Conservation (phyloP, 2,329 filamentous ascomycete genomes). For the Epichloe uncinata region DNA sequence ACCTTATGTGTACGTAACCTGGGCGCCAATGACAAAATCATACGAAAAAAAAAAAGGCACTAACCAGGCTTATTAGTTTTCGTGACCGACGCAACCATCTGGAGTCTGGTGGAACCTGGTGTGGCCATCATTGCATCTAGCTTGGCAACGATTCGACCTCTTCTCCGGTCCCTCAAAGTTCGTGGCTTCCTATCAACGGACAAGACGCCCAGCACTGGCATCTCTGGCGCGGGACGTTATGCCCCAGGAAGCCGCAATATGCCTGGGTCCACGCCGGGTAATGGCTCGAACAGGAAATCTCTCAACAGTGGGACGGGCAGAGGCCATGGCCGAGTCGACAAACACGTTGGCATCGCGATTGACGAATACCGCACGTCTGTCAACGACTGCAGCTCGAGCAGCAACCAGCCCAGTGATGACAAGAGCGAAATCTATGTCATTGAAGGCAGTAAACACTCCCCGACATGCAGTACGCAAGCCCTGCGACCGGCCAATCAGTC, state of each 20-base stretch:
- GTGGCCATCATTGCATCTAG: conserved; percentile 41
- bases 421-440: conserved; percentile 24
- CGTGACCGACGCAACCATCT: conserved; percentile 39
- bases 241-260: conserved; percentile 15
- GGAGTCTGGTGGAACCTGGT: conserved; percentile 43
- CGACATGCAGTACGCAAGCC: conserved; percentile 12
- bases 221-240: conserved; percentile 14
- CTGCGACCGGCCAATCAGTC: conserved; percentile 11
- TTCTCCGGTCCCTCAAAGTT: conserved; percentile 34
- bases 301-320: conserved; percentile 14
- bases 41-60: background rate
- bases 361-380: conserved; percentile 7
- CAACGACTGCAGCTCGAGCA: background rate
- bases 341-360: conserved; percentile 10
- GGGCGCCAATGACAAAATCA: background rate
- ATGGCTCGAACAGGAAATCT: conserved; percentile 24
- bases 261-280: conserved; percentile 16
- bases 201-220: conserved; percentile 19
- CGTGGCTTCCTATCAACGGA: conserved; percentile 32
- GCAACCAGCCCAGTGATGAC: background rate
- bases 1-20: conserved; percentile 34
- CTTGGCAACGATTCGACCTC: conserved; percentile 39
- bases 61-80: conserved; percentile 24
- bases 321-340: background rate
- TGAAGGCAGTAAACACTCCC: conserved; percentile 15